These are phyloP conservation scores for Musa troglodytarum DNA, from an alignment of 176 grass and related monocot species.

Conservation along the genomic window DNA sequence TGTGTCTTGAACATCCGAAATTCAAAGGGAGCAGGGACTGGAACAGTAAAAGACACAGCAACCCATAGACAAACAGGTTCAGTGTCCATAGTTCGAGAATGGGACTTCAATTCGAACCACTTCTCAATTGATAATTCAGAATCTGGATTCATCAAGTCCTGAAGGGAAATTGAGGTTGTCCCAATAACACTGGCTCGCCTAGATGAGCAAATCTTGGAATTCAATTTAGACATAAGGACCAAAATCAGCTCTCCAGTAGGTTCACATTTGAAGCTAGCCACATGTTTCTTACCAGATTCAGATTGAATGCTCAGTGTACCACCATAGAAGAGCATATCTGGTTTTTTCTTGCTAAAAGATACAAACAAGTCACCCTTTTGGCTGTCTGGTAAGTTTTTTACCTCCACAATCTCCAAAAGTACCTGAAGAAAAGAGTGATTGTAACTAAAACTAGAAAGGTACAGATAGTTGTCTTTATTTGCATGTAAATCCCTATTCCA, in stretches of 20 bases:
- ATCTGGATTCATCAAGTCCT: slow-evolving; percentile 44
- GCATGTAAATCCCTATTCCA: no score
- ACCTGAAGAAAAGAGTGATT: slow-evolving; percentile 39
- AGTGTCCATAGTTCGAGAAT: slow-evolving; percentile 29
- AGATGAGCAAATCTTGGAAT: slow-evolving; percentile 7
- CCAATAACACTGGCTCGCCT: slow-evolving; percentile 53
- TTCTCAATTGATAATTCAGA: slow-evolving; percentile 62
- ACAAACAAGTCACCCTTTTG: slow-evolving; percentile 52
- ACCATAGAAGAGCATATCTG: slow-evolving; percentile 53
- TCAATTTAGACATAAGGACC: slow-evolving; percentile 42
- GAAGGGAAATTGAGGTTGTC: slow-evolving; percentile 59
- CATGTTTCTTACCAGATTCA: slow-evolving; percentile 36
- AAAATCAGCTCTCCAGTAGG: slow-evolving; percentile 60
- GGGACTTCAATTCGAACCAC: slow-evolving; percentile 69
- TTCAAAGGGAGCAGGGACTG: slow-evolving; percentile 26
- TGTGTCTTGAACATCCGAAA: slow-evolving; percentile 46
- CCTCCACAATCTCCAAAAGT: slow-evolving; percentile 74
- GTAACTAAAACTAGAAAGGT: not conserved
- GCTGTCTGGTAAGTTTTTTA: slow-evolving; percentile 55
- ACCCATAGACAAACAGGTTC: slow-evolving; percentile 45
- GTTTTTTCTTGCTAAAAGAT: slow-evolving; percentile 60
- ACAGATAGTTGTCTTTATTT: not conserved
- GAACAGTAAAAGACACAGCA: slow-evolving; percentile 54
- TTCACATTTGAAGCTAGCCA: slow-evolving; percentile 65
- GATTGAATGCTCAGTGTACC: slow-evolving; percentile 48